These are phyloP conservation scores for Lojkania enalia DNA, from an alignment of 2,329 filamentous ascomycete genomes.

Conservation along the genomic window DNA sequence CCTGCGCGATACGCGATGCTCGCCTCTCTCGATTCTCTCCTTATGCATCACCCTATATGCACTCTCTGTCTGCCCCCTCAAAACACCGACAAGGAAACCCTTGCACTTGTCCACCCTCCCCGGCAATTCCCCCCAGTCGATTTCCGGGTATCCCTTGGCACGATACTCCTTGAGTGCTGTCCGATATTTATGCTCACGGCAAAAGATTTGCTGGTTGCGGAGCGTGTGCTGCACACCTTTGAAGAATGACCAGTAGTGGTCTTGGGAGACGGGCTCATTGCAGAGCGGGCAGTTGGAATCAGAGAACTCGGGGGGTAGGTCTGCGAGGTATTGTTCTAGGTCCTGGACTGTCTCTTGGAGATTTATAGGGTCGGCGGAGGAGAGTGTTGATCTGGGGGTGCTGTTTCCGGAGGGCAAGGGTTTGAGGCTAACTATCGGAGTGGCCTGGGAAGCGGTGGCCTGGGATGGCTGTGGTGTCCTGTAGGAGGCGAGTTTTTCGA, in stretches of 20 bases:
- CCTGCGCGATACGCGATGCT: not conserved
- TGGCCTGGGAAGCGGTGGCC: not conserved
- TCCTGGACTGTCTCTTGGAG: constrained; percentile 5
- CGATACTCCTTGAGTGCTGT: constrained; percentile 49
- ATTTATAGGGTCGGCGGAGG: constrained; percentile 1
- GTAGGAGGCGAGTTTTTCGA: constrained; percentile 9
- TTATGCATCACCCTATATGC: constrained; percentile 64
- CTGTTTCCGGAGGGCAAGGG: constrained; percentile 8
- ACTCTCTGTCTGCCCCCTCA: constrained; percentile 59
- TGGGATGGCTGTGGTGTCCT: not conserved
- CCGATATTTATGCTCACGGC: constrained; percentile 38
- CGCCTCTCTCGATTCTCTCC: constrained; percentile 58
- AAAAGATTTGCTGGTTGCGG: constrained; percentile 55
- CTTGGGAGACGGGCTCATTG: constrained; percentile 59
- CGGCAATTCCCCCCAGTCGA: constrained; percentile 69
- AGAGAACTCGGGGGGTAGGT: not conserved
- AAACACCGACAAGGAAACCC: constrained; percentile 59
- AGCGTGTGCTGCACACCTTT: constrained; percentile 42
- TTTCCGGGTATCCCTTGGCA: constrained; percentile 66
- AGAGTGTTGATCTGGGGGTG: constrained; percentile 12
- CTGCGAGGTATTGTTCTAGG: constrained; percentile 10
- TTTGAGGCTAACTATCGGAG: not conserved
- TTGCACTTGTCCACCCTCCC: constrained; percentile 62
- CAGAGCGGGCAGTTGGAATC: constrained; percentile 66
- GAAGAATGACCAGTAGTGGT: constrained; percentile 55